These are phyloP conservation scores for Candida orba DNA, from an alignment of 805 yeast genomes.

Conservation along the genomic window DNA sequence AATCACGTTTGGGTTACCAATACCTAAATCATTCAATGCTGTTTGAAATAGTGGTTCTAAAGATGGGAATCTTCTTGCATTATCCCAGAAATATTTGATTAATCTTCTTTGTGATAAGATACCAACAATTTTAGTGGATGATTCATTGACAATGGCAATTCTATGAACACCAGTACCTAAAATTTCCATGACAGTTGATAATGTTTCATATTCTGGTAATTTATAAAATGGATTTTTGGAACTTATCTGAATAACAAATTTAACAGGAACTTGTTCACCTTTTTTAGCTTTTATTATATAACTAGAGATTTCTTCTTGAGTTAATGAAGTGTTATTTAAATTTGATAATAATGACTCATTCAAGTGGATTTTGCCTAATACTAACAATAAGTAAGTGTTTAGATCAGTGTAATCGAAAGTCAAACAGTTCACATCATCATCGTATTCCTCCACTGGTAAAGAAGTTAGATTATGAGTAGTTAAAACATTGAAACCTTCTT, in stretches of 20 bases:
- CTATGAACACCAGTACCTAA: constrained; percentile 96
- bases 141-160: constrained; percentile 63
- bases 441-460: constrained; percentile 62
- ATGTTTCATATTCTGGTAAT: constrained; percentile 58
- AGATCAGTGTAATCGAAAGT: constrained; percentile 91
- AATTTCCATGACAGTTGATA: constrained; percentile 72
- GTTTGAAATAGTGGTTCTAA: constrained; percentile 69
- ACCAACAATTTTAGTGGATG: constrained; percentile 60
- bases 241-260: constrained; percentile 75
- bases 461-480: constrained; percentile 71
- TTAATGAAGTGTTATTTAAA: constrained; percentile 13
- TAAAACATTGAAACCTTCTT: constrained; percentile 79
- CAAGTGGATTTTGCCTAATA: constrained; percentile 60
- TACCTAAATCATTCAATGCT: constrained; percentile 62
- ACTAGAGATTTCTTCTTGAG: constrained; percentile 33
- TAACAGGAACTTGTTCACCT: constrained; percentile 89
- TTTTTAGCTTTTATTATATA: constrained; percentile 59
- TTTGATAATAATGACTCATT: constrained; percentile 25
- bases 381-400: constrained; percentile 77
- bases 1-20: constrained; percentile 69
- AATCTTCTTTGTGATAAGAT: constrained; percentile 86
- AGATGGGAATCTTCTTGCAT: constrained; percentile 77
- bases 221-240: constrained; percentile 86
- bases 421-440: constrained; percentile 58
- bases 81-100: constrained; percentile 83